A percentile compares a stretch with the other conserved stretches of the same genome.
Conservation (phyloP, 1,284 basidiomycete genomes). For the Pseudozyma hubeiensis region DNA sequence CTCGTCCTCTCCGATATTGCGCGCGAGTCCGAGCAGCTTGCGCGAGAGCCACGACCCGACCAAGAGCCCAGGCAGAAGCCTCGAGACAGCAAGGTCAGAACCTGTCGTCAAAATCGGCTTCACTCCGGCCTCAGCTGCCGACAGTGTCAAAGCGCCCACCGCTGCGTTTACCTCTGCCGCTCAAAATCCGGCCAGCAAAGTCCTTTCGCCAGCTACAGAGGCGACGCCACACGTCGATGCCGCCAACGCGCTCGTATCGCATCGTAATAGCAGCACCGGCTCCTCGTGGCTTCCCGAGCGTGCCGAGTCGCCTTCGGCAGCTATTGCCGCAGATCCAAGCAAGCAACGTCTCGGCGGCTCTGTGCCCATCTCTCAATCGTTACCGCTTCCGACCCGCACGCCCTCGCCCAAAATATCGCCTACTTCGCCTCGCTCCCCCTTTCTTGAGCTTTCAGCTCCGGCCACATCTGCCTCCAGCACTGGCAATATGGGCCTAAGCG, state of each 20-base stretch:
- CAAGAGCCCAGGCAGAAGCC: conserved; percentile 35
- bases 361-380: conserved; percentile 18
- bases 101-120: conserved; percentile 43
- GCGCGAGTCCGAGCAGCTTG: conserved; percentile 20
- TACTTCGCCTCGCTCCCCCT: conserved; percentile 40
- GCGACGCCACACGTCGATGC: conserved; percentile 36
- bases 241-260: conserved; percentile 30
- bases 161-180: conserved; percentile 5
- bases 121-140: conserved; percentile 15
- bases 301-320: conserved; percentile 32
- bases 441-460: conserved; percentile 36
- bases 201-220: conserved; percentile 41
- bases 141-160: conserved; percentile 6
- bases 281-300: conserved; percentile 41
- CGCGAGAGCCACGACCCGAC: conserved; percentile 27
- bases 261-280: conserved; percentile 26
- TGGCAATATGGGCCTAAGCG: conserved; percentile 36
- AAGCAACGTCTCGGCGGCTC: conserved; percentile 28
- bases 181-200: conserved; percentile 35
- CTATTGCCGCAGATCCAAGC: conserved; percentile 22
- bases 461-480: conserved; percentile 12
- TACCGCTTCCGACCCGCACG: conserved; percentile 33
- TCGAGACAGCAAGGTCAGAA: conserved; percentile 33
- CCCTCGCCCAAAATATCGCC: conserved; percentile 47
- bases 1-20: conserved; percentile 42